Evolutionary conservation across 2,329 filamentous ascomycete genomes (phyloP), one percentile per base, ranked within the genome.

Genomic region (Xylaria sp.): DNA sequence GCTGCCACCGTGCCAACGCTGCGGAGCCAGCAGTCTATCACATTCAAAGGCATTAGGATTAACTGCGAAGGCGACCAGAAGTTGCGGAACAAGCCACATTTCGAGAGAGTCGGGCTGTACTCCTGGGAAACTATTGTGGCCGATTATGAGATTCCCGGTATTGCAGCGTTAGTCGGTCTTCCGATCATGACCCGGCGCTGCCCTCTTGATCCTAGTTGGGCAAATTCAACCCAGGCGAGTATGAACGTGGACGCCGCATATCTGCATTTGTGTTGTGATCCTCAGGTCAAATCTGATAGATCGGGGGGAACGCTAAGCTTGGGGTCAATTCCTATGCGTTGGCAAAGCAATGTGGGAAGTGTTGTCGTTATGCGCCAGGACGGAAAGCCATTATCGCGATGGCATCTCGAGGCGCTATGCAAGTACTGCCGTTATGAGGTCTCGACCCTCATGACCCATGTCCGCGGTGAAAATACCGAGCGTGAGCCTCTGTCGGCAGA

Each of bases 41-140:
- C 32, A 20, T 50, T 70, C 41, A 68, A 69, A 37, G 71, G 71
- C 3, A 68, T 74, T 20, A 70, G 37, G 54, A 71, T 74, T 46
- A 74, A 74, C 48, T 73, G 71, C 41, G 3, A 60, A 12, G 70
- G 71, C 15, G 71, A 74, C 41, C 66, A 66, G 52, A 63, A 55
- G 34, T 18, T 69, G n/a, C 65, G 65, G 25, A 62, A 66, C n/a
- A 70, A 56, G 55, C 73, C 72, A 5, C 56, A 57, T 1, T 72
- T 71, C 23, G 71, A 74, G 55, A 58, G 56, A 37, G 51, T 74
- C 13, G 66, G 71, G 5, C 23, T 74, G 20, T 7, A 55, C 46
- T 2, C 25, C 0, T 50, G 28, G 3, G 39, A 73, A 41, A 10
- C 39, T 12, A 69, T 71, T 54, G 68, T 72, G 57, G 15, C 7